Conservation (phyloP, 306 rosid genomes). For the Cucurbita pepo region DNA sequence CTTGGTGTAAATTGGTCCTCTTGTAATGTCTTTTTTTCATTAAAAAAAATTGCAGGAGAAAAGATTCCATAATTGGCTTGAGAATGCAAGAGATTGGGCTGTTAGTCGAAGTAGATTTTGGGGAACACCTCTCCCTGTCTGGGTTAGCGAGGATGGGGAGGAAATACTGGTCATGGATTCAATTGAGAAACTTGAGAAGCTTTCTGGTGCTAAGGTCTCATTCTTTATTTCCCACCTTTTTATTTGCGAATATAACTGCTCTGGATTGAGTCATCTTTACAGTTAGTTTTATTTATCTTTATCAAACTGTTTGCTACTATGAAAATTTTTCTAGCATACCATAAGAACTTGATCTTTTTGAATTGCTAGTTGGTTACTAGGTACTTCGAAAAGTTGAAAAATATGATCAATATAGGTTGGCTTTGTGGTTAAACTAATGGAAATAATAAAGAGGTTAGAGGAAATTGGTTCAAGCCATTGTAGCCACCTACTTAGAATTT, state of each 20-base stretch:
- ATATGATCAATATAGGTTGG: too few species aligned
- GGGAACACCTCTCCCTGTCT: constrained; percentile 95
- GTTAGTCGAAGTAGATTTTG: constrained; percentile 96
- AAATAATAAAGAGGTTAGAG: too few species aligned
- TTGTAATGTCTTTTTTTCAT: background rate
- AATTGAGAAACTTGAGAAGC: constrained; percentile 73
- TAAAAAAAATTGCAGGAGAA: constrained; percentile 41
- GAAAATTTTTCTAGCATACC: background rate
- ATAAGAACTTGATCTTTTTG: background rate
- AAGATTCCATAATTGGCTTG: constrained; percentile 95
- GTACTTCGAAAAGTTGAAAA: background rate
- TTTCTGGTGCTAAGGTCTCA: constrained; percentile 71
- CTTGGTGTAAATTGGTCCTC: background rate
- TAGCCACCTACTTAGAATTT: too few species aligned
- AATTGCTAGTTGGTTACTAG: background rate
- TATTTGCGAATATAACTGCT: background rate
- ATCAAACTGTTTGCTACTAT: background rate
- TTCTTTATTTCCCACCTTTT: constrained; percentile 2
- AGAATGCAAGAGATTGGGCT: constrained; percentile 99
- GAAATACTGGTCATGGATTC: constrained; percentile 69
- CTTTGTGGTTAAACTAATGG: too few species aligned
- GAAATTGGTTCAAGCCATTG: too few species aligned
- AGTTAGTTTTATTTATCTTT: background rate
- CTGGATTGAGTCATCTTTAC: background rate
- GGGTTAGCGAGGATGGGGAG: constrained; percentile 86